Base-by-base conservation (phyloP, 75 land plant genomes). In the Ceratopteris richardii region DNA sequence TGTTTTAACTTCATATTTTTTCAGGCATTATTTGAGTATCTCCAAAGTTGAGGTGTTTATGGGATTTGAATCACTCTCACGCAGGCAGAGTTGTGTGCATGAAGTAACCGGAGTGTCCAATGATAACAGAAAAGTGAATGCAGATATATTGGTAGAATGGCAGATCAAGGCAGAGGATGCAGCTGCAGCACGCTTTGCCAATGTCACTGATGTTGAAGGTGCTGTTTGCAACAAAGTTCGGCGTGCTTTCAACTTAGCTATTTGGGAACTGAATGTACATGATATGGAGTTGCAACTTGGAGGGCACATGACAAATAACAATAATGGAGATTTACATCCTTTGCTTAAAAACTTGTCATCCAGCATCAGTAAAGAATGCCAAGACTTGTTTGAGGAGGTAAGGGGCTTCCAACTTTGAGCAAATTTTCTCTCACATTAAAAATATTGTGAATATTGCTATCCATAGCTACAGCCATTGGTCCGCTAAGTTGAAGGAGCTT, bases 41-140 rank as follows among this genome's bases (percentile, higher is more conserved):
- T 44, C 48, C 13, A 60, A 60, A 27, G 46, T 60, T 47, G 62
- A 60, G 24, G 62, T 60, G 2, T 60, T 60, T 25, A 48, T 48
- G 18, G 62, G 62, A 25, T 60, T 60, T 27, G 62, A 60, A 27
- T 60, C 62, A 44, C 48, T 60, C 7, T 20, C 16, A 48, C 39
- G 22, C 17, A 16, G 62, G 18, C 21, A 41, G 44, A 60, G 46
- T 16, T 19, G 9, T 9, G 21, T 43, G 16, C 2, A 17, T 27
- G 62, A 41, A 13, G 46, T 42, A 27, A 22, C 16, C 24, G 62
- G 23, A 24, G 19, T 22, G 17, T 60, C 62, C 1, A 60, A 25
- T 9, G 62, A 60, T 48, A 44, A 43, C 13, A 42, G 41, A 26
- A 21, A 19, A 22, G 48, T 44, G 16, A 20, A 11, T 19, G 62